Percentiles rank a stretch among this genome's conserved stretches.
phyloP scores from a whole-genome alignment of 805 yeast species.

The Kluyveromyces nonfermentans region DNA sequence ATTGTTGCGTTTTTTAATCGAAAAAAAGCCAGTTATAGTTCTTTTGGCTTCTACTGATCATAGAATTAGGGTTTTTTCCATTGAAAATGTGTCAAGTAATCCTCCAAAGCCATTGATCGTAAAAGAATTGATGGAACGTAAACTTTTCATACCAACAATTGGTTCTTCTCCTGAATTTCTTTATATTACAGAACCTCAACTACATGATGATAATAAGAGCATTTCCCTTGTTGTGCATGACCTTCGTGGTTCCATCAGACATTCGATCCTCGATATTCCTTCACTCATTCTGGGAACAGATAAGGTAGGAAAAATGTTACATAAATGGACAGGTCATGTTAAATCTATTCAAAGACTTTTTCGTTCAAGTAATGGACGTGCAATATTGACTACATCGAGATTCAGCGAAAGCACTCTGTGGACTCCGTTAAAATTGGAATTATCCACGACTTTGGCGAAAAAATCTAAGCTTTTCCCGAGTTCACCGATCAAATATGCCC shows the following conservation, averaged over 20 bases:
- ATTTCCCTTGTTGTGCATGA: slow-evolving; percentile 41
- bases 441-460: slow-evolving; percentile 29
- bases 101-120: slow-evolving; percentile 48
- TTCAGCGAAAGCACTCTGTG: slow-evolving; percentile 50
- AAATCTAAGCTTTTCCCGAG: slow-evolving; percentile 38
- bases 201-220: slow-evolving; percentile 14
- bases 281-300: slow-evolving; percentile 13
- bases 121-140: slow-evolving; percentile 28
- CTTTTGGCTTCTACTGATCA: slow-evolving; percentile 37
- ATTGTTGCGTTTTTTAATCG: slow-evolving; percentile 17
- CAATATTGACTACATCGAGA: slow-evolving; percentile 49
- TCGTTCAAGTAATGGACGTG: slow-evolving; percentile 58
- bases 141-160: slow-evolving; percentile 19
- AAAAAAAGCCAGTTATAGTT: slow-evolving; percentile 34
- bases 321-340: slow-evolving; percentile 75
- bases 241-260: slow-evolving; percentile 31
- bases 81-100: slow-evolving; percentile 41
- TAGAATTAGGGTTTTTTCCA: slow-evolving; percentile 33
- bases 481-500: slow-evolving; percentile 39
- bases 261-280: slow-evolving; percentile 23
- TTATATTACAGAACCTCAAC: slow-evolving; percentile 30
- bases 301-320: slow-evolving; percentile 28
- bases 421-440: slow-evolving; percentile 34
- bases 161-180: slow-evolving; percentile 27
- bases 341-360: slow-evolving; percentile 63